phyloP scores from a whole-genome alignment of 2,329 filamentous ascomycete genomes.

The Clarireedia homoeocarpa region DNA sequence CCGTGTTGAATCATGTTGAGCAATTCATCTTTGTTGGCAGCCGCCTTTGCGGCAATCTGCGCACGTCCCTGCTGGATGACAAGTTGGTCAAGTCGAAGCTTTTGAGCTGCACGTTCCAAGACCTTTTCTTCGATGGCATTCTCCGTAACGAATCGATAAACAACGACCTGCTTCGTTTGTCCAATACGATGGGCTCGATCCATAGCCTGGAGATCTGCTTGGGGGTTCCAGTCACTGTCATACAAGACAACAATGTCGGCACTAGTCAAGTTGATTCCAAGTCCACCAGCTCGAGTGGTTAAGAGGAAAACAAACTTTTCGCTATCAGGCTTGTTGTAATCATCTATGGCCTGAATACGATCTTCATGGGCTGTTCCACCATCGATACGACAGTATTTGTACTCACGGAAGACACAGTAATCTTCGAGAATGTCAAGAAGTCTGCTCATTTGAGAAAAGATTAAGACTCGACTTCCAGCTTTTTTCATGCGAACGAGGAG shows the following conservation, averaged over 20 bases:
- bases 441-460: constrained; percentile 99
- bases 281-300: constrained; percentile 88
- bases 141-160: constrained; percentile 95
- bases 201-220: constrained; percentile 98
- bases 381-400: constrained; percentile 95
- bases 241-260: constrained; percentile 96
- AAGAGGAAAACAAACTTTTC: constrained; percentile 96
- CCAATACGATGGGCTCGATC: constrained; percentile 97
- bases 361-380: constrained; percentile 96
- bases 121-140: constrained; percentile 99
- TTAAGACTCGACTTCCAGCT: constrained; percentile 90
- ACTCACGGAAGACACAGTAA: constrained; percentile 92
- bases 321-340: constrained; percentile 92
- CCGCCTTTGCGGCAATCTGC: constrained; percentile 82
- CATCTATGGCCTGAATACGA: constrained; percentile 93
- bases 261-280: constrained; percentile 92
- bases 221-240: constrained; percentile 98
- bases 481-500: constrained; percentile 74
- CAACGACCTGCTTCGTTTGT: constrained; percentile 94
- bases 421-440: constrained; percentile 94
- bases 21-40: constrained; percentile 91
- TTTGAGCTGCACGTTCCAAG: constrained; percentile 90
- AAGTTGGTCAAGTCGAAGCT: constrained; percentile 89
- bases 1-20: constrained; percentile 98
- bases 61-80: constrained; percentile 97